phyloP scores from a whole-genome alignment of 164 flowering plant species.

The Liriodendron chinense region DNA sequence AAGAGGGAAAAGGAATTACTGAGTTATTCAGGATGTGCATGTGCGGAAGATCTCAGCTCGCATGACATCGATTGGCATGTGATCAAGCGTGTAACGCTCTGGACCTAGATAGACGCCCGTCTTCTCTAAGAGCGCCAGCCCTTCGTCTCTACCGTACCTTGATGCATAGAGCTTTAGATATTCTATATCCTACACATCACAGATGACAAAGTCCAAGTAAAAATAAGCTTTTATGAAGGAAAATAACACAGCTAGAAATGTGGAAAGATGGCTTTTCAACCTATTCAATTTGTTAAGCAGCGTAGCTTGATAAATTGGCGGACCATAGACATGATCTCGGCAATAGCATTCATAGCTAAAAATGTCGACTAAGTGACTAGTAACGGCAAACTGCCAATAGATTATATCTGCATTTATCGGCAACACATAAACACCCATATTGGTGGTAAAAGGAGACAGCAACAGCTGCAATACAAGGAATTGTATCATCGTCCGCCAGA shows the following conservation, averaged over 20 bases:
- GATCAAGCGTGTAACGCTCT: conserved; percentile 82
- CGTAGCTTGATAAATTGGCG: not conserved
- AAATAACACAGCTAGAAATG: not conserved
- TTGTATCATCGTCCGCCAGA: no score
- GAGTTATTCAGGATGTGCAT: conserved; percentile 42
- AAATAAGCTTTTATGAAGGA: not conserved
- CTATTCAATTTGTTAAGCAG: not conserved
- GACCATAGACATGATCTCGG: not conserved
- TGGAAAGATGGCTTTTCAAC: not conserved
- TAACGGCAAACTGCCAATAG: no score
- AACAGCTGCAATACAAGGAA: no score
- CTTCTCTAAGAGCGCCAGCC: conserved; percentile 68
- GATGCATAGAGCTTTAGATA: conserved; percentile 79
- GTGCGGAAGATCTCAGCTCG: conserved; percentile 76
- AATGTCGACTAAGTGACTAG: no score
- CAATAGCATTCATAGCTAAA: not conserved
- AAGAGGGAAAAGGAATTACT: not conserved
- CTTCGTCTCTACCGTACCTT: conserved; percentile 75
- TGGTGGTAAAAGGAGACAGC: no score
- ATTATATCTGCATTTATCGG: no score
- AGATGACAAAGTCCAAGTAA: not conserved
- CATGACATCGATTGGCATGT: conserved; percentile 80
- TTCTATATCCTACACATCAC: conserved; percentile 62
- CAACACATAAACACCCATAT: no score
- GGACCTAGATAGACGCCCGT: conserved; percentile 87